phyloP scores from a whole-genome alignment of 2,329 filamentous ascomycete genomes.

The Beauveria asiatica region DNA sequence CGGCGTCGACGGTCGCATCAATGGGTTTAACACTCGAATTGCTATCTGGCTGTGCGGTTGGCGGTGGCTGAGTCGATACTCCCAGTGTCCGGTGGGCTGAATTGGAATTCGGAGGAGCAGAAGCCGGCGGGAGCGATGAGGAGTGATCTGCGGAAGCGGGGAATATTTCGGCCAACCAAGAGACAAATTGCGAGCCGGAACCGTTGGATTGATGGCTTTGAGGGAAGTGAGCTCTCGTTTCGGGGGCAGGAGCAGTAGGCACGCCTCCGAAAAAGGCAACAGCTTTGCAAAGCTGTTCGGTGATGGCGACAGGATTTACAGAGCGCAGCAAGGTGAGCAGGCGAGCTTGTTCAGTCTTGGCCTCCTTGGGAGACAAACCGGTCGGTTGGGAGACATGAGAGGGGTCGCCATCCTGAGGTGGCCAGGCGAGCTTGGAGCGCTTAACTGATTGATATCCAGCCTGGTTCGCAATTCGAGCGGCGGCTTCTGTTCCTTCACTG shows the following conservation, averaged over 20 bases:
- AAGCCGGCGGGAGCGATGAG: background rate
- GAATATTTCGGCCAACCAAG: constrained; percentile 57
- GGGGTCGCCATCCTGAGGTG: constrained; percentile 18
- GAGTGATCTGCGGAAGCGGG: constrained; percentile 24
- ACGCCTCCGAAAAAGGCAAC: constrained; percentile 56
- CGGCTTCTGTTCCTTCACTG: constrained; percentile 52
- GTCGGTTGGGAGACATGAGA: constrained; percentile 5
- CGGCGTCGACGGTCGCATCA: background rate
- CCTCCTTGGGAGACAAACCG: constrained; percentile 32
- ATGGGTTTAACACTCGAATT: background rate
- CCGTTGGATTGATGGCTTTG: constrained; percentile 49
- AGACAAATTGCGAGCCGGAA: constrained; percentile 48
- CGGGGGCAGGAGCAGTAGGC: constrained; percentile 45
- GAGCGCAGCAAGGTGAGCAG: constrained; percentile 48
- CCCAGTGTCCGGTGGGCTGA: background rate
- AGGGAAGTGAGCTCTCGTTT: constrained; percentile 43
- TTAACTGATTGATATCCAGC: constrained; percentile 45
- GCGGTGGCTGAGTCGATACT: background rate
- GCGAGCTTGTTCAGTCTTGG: constrained; percentile 51
- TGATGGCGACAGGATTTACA: constrained; percentile 46
- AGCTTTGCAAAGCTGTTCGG: constrained; percentile 55
- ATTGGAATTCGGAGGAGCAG: background rate
- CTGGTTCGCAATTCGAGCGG: constrained; percentile 47
- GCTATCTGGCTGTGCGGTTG: background rate
- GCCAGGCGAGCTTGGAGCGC: constrained; percentile 30